These are phyloP conservation scores for Hypoxylon lenormandii DNA, from an alignment of 495 filamentous ascomycete genomes.

Conservation along the genomic window DNA sequence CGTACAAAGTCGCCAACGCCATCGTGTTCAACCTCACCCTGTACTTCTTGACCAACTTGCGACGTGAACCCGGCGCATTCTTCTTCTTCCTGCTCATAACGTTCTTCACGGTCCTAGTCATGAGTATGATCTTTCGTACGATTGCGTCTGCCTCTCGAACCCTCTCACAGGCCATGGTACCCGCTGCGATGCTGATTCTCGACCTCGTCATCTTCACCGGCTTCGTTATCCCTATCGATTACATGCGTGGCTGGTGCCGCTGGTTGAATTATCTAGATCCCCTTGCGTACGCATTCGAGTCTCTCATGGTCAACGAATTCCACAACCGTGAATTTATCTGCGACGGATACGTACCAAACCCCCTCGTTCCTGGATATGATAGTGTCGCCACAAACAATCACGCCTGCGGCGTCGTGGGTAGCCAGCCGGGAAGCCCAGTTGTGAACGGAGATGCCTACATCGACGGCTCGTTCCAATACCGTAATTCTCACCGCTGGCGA, in stretches of 20 bases:
- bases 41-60: conserved; percentile 88
- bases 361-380: conserved; percentile 59
- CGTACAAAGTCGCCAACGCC: conserved; percentile 69
- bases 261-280: conserved; percentile 92
- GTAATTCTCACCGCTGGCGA: conserved; percentile 74
- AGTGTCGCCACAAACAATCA: conserved; percentile 55
- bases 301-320: conserved; percentile 92
- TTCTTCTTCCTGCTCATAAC: conserved; percentile 83
- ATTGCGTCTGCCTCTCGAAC: conserved; percentile 84
- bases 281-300: conserved; percentile 86
- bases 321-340: conserved; percentile 73
- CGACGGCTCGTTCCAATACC: conserved; percentile 70
- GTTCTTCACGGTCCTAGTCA: conserved; percentile 72
- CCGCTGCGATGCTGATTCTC: conserved; percentile 83
- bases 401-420: conserved; percentile 73
- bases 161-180: conserved; percentile 84
- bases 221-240: conserved; percentile 80
- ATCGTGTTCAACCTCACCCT: conserved; percentile 74
- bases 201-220: conserved; percentile 88
- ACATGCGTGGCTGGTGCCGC: conserved; percentile 85
- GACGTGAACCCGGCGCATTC: conserved; percentile 81
- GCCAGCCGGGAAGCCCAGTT: conserved; percentile 65
- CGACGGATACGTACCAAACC: conserved; percentile 69
- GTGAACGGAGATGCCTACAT: conserved; percentile 78
- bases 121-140: conserved; percentile 85